Base-by-base conservation (phyloP, 257 asterid genomes). In the Craterostigma plantagineum region DNA sequence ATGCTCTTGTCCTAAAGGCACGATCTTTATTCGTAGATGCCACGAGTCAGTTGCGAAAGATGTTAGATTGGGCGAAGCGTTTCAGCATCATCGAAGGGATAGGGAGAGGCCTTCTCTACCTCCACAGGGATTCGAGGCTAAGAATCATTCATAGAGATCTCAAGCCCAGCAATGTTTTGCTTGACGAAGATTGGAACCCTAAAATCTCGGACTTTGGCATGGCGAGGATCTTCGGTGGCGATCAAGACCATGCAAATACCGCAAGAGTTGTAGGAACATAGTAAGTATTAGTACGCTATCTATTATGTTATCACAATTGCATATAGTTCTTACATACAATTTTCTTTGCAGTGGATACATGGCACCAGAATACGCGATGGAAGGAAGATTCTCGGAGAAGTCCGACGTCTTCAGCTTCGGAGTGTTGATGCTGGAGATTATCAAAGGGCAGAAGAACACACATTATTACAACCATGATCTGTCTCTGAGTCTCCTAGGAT, bases 311-410 rank as follows among this genome's bases (percentile, higher is more conserved):
- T n/a, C n/a, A n/a, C n/a, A n/a, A n/a, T n/a, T n/a, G n/a, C n/a
- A n/a, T n/a, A n/a, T n/a, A n/a, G n/a, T n/a, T n/a, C n/a, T n/a
- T n/a, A n/a, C n/a, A n/a, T n/a, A n/a, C n/a, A n/a, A n/a, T n/a
- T n/a, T n/a, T n/a, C 30, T 43, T 50, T 53, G 60, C 55, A 69
- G 82, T 39, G 91, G 91, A 46, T 77, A 73, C 30, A 70, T 77
- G 91, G 75, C 91, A 0, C 91, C 80, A 0, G 91, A 77, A 45
- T 77, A 77, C 51, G 91, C 79, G 30, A 67, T 73, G 73, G 68
- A 45, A 48, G 84, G 91, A 34, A 46, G 63, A 14, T 67, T 63
- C 35, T 71, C 76, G 0, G 69, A 64, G 37, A 67, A 71, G 37
- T 57, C 70, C 0, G 80, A 71, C 45, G 61, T 71, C 30, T 71